Base-by-base conservation (phyloP, 495 filamentous ascomycete genomes). In the Wilcoxina mikolae region DNA sequence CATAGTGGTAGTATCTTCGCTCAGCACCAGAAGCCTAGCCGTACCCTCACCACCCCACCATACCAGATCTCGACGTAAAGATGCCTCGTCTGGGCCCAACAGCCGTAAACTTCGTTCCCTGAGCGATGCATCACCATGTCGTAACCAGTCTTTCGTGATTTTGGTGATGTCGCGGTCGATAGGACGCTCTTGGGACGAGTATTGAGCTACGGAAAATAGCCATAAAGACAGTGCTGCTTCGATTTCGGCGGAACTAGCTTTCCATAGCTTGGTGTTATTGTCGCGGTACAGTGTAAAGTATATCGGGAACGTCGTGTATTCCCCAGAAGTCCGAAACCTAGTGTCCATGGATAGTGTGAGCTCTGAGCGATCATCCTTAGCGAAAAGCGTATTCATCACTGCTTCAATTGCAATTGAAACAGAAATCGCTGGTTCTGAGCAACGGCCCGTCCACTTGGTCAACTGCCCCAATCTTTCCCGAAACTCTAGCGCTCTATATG, bases 201-300 rank as follows among this genome's bases (percentile, higher is more conserved):
- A 7, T 35, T 35, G 31, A 7, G 31, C 15, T 35, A 7, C 31
- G 7, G 31, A 7, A 22, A 42, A 59, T 17, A 28, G n/a, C 57
- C 57, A 59, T 18, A 59, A 27, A 41, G 57, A 59, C 12, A 59
- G 22, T 17, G 53, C 57, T 10, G 57, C 43, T 10, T 59, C 57
- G 10, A 59, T 31, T 35, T 56, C 45, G 9, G 53, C 20, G 18
- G 29, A 5, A 28, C 54, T 38, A 7, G 29, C 25, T 25, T 4
- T 33, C 57, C 57, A 59, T 9, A 7, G 7, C 7, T 49, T 22
- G 20, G 18, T 33, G 17, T 29, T 26, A 18, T 7, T 22, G 18
- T 15, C 26, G 11, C 22, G 20, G 9, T 5, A 31, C 17, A 29
- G 5, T 24, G 24, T 58, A 52, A 54, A 7, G 11, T 33, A 9